Conservation (phyloP, 2,329 filamentous ascomycete genomes). For the Claviceps maximensis region DNA sequence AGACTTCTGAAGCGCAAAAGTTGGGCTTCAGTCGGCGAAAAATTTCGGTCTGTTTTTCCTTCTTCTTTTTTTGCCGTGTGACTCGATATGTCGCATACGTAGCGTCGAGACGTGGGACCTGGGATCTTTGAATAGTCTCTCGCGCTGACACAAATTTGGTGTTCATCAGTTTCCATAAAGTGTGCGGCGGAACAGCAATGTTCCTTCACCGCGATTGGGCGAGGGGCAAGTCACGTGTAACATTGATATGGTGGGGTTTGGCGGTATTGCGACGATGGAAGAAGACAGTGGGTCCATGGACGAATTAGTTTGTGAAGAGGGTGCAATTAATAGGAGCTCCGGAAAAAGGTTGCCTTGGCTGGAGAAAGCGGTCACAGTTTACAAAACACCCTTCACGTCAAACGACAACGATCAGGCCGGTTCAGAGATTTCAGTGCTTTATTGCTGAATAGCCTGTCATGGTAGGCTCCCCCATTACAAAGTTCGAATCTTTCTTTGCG, state of each 20-base stretch:
- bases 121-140: background rate
- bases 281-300: background rate
- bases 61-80: background rate
- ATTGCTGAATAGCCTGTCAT: constrained; percentile 2
- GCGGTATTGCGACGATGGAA: background rate
- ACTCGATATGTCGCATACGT: constrained; percentile 1
- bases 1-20: background rate
- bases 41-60: background rate
- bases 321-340: constrained; percentile 9
- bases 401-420: constrained; percentile 5
- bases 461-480: background rate
- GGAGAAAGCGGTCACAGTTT: constrained; percentile 8
- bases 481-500: background rate
- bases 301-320: constrained; percentile 4
- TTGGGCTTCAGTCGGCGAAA: background rate
- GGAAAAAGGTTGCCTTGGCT: constrained; percentile 12
- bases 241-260: constrained; percentile 5
- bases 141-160: constrained; percentile 24
- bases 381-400: constrained; percentile 2
- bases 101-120: background rate
- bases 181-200: constrained; percentile 28
- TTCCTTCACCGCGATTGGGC: constrained; percentile 19
- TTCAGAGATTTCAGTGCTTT: background rate
- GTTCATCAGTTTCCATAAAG: constrained; percentile 24
- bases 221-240: constrained; percentile 30